phyloP scores from a whole-genome alignment of 805 yeast species.

The Metschnikowia continentalis region DNA sequence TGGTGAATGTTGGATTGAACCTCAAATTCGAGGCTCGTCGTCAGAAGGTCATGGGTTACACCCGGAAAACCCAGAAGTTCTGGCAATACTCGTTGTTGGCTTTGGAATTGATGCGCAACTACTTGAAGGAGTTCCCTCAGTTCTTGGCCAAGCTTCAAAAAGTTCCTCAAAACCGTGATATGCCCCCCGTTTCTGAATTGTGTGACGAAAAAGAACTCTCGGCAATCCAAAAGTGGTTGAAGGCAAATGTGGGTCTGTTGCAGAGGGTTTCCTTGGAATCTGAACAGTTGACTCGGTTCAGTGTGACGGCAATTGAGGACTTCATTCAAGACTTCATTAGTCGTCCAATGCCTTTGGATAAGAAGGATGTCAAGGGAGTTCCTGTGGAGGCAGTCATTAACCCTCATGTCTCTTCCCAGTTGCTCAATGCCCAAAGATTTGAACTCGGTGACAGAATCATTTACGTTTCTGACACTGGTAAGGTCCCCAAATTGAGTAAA shows the following conservation, averaged over 20 bases:
- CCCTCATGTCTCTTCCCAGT: conserved; percentile 67
- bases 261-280: conserved; percentile 69
- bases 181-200: conserved; percentile 37
- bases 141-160: conserved; percentile 44
- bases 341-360: conserved; percentile 40
- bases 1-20: conserved; percentile 72
- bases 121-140: conserved; percentile 56
- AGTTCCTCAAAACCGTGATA: conserved; percentile 18
- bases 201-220: conserved; percentile 42
- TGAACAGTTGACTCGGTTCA: conserved; percentile 66
- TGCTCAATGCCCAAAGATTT: conserved; percentile 71
- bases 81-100: conserved; percentile 89
- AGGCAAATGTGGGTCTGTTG: conserved; percentile 44
- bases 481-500: conserved; percentile 78
- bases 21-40: conserved; percentile 77
- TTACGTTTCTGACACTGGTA: conserved; percentile 81
- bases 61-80: conserved; percentile 53
- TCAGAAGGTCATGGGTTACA: conserved; percentile 83
- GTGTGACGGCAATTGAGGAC: conserved; percentile 65
- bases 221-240: conserved; percentile 44
- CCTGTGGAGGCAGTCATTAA: conserved; percentile 80
- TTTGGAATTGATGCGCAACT: conserved; percentile 57
- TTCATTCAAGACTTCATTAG: conserved; percentile 46
- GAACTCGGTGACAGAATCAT: conserved; percentile 86
- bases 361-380: conserved; percentile 68